Evolutionary conservation across 1,284 basidiomycete genomes (phyloP), one percentile per base, ranked within the genome.

Genomic region (Microbotryum intermedium): DNA sequence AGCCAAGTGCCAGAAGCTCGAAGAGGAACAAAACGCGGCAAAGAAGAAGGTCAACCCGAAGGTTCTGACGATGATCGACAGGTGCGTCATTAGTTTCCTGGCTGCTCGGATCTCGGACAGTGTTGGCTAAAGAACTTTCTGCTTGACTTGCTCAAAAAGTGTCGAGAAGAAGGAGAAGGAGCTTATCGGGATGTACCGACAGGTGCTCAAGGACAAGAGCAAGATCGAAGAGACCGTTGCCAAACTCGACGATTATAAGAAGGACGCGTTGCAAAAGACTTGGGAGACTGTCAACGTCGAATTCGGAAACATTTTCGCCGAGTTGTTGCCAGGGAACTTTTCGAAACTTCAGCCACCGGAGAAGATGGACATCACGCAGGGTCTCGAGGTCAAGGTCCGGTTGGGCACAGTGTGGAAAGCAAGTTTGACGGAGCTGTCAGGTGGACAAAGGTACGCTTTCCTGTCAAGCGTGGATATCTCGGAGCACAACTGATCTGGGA

Each of bases 371-470:
- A 78, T 98, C 60, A 94, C 91, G 72, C 83, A 94, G 65, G 95
- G 95, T 20, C 81, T 98, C 8, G 95, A 99, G 74, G 93, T 98
- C 75, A 97, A 97, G 73, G 95, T 99, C 30, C 84, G 84, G 61
- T 82, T 99, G 1, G 95, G 95, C 4, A 83, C 80, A 25, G 90
- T 98, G 0, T 99, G 95, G 95, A 99, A 98, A 75, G 88, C 92
- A 70, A 91, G 87, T 72, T 79, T 99, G 72, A 98, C 94, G 0
- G 95, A 99, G 74, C 80, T 98, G 54, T 93, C 90, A 69, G 95
- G 95, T 65, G 95, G 95, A 20, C 95, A 99, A 80, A 80, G 95
- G 88, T 90, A 62, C 62, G 83, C 75, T 20, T 55, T 30, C n/a
- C 23, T 6, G 21, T 43, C 55, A n/a, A 49, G 28, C 55, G 21